Percentiles rank a stretch among this genome's conserved stretches.
Conservation (phyloP, 1,139 yeast species). For the Waltiozyma sp. region DNA sequence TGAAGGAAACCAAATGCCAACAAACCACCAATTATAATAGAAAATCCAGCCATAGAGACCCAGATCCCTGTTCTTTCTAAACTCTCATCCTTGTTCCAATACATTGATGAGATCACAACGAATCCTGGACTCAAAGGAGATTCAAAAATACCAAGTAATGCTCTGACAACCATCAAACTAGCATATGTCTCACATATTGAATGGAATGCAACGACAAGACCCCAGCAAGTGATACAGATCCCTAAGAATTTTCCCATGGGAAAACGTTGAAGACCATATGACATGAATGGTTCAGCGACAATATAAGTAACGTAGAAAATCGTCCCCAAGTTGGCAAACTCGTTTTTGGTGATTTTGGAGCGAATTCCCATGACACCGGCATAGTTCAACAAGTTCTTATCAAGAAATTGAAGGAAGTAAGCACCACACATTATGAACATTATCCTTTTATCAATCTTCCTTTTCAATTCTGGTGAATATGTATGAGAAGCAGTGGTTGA, state of each 20-base stretch:
- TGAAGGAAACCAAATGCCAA: slow-evolving; percentile 35
- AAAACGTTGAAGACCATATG: slow-evolving; percentile 33
- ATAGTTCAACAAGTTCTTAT: slow-evolving; percentile 36
- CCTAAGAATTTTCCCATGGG: slow-evolving; percentile 40
- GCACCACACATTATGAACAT: slow-evolving; percentile 37
- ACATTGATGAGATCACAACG: slow-evolving; percentile 39
- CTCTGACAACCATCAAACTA: slow-evolving; percentile 34
- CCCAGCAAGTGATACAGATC: slow-evolving; percentile 33
- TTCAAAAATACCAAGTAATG: slow-evolving; percentile 41
- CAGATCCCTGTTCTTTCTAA: slow-evolving; percentile 34
- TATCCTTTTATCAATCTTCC: slow-evolving; percentile 32
- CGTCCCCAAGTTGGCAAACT: slow-evolving; percentile 48
- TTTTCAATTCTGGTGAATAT: slow-evolving; percentile 19
- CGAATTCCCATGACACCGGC: slow-evolving; percentile 44
- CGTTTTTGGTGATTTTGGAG: slow-evolving; percentile 23
- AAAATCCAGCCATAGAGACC: slow-evolving; percentile 40
- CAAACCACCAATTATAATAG: slow-evolving; percentile 35
- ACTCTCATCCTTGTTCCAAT: slow-evolving; percentile 35
- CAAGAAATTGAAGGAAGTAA: slow-evolving; percentile 37
- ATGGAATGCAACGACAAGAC: slow-evolving; percentile 33
- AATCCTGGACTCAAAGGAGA: slow-evolving; percentile 41
- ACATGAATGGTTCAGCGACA: slow-evolving; percentile 42
- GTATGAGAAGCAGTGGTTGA: slow-evolving; percentile 10
- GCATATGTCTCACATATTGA: slow-evolving; percentile 33
- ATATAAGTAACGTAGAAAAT: slow-evolving; percentile 43